Conservation (phyloP, 202 grass and related monocot species). For the Dendrocalamus latiflorus region DNA sequence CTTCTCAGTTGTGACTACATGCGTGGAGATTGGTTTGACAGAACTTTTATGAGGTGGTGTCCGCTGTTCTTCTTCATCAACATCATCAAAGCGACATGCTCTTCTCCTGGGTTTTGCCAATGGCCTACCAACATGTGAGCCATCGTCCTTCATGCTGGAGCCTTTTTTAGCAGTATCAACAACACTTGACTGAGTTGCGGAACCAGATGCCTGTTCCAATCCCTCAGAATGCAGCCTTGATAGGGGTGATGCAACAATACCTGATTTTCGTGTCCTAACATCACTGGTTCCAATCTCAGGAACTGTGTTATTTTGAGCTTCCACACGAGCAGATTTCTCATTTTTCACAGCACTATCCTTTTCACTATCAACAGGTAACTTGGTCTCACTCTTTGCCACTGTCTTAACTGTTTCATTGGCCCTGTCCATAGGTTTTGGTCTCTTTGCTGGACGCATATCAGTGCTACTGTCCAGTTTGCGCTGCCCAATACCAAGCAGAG, state of each 20-base stretch:
- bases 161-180: slow-evolving; percentile 38
- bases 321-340: slow-evolving; percentile 30
- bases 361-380: slow-evolving; percentile 16
- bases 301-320: slow-evolving; percentile 24
- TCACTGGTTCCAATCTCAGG: slow-evolving; percentile 14
- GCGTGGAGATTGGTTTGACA: slow-evolving; percentile 28
- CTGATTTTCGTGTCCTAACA: slow-evolving; percentile 20
- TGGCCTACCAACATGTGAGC: slow-evolving; percentile 31
- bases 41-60: slow-evolving; percentile 67
- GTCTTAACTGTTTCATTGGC: slow-evolving; percentile 33
- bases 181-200: slow-evolving; percentile 22
- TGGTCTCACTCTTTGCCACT: slow-evolving; percentile 19
- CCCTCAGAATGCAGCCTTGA: slow-evolving; percentile 32
- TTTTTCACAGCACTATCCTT: slow-evolving; percentile 34
- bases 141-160: slow-evolving; percentile 38
- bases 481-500: slow-evolving; percentile 35
- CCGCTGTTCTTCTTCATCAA: slow-evolving; percentile 49
- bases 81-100: slow-evolving; percentile 55
- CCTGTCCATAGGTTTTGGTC: slow-evolving; percentile 32
- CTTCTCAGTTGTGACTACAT: slow-evolving; percentile 36
- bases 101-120: slow-evolving; percentile 52
- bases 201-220: slow-evolving; percentile 28
- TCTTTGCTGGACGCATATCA: slow-evolving; percentile 45
- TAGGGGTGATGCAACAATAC: slow-evolving; percentile 10
- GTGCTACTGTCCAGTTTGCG: slow-evolving; percentile 27